Percentiles rank a stretch among this genome's conserved stretches.
These are phyloP conservation scores for sorghum (Sorghum bicolor) DNA, from an alignment of 176 grass and related monocot species.

Conservation along the genomic window DNA sequence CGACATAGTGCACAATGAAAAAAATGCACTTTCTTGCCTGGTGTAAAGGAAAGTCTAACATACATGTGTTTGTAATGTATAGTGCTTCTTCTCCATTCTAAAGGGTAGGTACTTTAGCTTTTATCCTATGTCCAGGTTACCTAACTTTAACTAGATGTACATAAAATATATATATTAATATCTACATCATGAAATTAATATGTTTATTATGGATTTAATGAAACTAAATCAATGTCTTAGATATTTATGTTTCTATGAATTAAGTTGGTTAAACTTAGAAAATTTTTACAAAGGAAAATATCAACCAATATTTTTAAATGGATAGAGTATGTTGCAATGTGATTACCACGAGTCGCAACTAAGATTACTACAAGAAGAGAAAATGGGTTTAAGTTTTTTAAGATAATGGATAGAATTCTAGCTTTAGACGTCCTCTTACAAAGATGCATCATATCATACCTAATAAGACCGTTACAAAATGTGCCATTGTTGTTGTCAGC, in stretches of 20 bases:
- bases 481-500: not conserved
- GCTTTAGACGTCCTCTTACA: not conserved
- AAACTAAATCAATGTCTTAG: not conserved
- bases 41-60: not conserved
- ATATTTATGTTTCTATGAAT: not conserved
- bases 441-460: not conserved
- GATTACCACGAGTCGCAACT: not conserved
- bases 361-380: not conserved
- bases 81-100: not conserved
- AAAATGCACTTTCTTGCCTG: not conserved
- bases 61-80: not conserved
- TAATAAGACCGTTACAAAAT: not conserved
- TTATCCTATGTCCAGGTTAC: not conserved
- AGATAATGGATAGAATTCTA: not conserved
- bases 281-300: not conserved
- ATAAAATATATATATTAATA: not conserved
- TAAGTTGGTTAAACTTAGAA: not conserved
- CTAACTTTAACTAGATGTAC: not conserved
- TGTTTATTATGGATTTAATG: not conserved
- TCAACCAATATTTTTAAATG: not conserved
- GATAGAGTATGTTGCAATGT: not conserved
- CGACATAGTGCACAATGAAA: not conserved
- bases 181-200: not conserved
- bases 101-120: not conserved
- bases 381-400: not conserved